A percentile compares a stretch with the other conserved stretches of the same genome.
Evolutionary conservation across 257 asterid species (phyloP).

Genomic region (Salvia rosmarinus): DNA sequence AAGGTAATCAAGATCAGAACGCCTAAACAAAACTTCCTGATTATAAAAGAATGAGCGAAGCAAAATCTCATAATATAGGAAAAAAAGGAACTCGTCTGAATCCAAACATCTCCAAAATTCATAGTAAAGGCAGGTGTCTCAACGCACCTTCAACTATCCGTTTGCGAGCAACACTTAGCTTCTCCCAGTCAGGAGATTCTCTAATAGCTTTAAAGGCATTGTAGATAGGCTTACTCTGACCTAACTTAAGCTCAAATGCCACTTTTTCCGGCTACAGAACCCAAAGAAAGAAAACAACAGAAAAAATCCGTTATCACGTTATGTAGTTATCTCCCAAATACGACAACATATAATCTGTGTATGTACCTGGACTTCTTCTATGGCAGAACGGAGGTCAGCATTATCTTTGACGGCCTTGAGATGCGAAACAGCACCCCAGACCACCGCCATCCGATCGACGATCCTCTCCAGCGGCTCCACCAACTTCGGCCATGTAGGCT

Average conservation of each 20-base stretch:
- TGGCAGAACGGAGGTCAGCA: conserved; percentile 87
- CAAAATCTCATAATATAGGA: conserved; percentile 5
- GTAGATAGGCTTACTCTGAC: conserved; percentile 93
- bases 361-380: conserved; percentile 97
- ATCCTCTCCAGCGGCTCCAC: conserved; percentile 97
- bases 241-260: conserved; percentile 78
- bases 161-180: conserved; percentile 83
- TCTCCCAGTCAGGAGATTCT: conserved; percentile 82
- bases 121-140: conserved; percentile 15
- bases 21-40: conserved; percentile 8
- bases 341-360: conserved; percentile 16
- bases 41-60: background rate
- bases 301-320: background rate
- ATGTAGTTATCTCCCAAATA: conserved; percentile 10
- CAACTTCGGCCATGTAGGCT: conserved; percentile 91
- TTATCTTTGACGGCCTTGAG: conserved; percentile 88
- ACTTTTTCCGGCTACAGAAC: conserved; percentile 89
- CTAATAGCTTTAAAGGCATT: conserved; percentile 82
- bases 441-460: conserved; percentile 66
- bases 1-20: conserved; percentile 31
- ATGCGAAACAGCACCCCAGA: conserved; percentile 96
- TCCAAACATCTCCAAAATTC: conserved; percentile 11
- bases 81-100: conserved; percentile 6
- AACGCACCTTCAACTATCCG: conserved; percentile 83
- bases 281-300: conserved; percentile 13